Conservation (phyloP, 2,329 filamentous ascomycete genomes). For the Aspergillus amoenus region DNA sequence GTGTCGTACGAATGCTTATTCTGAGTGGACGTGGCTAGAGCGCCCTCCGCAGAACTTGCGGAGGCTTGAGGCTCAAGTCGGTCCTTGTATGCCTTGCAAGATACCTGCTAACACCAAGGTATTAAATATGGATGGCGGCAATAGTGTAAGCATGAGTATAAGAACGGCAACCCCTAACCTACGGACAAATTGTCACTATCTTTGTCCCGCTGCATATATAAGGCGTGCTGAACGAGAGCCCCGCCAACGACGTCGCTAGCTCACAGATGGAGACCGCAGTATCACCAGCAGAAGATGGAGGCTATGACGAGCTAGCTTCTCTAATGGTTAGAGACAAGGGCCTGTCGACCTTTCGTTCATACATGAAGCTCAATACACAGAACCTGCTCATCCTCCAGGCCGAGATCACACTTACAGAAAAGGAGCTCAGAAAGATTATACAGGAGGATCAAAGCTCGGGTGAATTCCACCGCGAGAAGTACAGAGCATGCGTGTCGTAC, state of each 20-base stretch:
- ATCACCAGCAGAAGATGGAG: neutral
- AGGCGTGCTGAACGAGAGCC: neutral
- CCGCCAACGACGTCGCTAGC: neutral
- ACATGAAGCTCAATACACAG: conserved; percentile 9
- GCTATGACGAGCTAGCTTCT: conserved; percentile 13
- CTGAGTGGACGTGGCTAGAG: too few relatives aligned
- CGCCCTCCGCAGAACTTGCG: too few relatives aligned
- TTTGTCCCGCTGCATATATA: too few relatives aligned
- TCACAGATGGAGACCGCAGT: neutral
- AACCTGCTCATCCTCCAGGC: conserved; percentile 15
- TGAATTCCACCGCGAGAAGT: neutral
- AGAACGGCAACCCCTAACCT: too few relatives aligned
- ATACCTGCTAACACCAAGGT: too few relatives aligned
- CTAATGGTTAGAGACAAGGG: conserved; percentile 10
- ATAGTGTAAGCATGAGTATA: too few relatives aligned
- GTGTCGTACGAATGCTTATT: too few relatives aligned
- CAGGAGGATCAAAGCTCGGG: neutral
- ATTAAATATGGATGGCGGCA: too few relatives aligned
- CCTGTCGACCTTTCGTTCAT: conserved; percentile 6
- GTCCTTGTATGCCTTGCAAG: too few relatives aligned
- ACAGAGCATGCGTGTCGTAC: neutral
- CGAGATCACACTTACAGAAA: conserved; percentile 2
- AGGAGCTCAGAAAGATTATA: conserved; percentile 6
- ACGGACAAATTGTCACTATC: too few relatives aligned
- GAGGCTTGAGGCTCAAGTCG: too few relatives aligned